These are phyloP conservation scores for Hyaloscypha finlandica DNA, from an alignment of 495 filamentous ascomycete genomes.

Conservation along the genomic window DNA sequence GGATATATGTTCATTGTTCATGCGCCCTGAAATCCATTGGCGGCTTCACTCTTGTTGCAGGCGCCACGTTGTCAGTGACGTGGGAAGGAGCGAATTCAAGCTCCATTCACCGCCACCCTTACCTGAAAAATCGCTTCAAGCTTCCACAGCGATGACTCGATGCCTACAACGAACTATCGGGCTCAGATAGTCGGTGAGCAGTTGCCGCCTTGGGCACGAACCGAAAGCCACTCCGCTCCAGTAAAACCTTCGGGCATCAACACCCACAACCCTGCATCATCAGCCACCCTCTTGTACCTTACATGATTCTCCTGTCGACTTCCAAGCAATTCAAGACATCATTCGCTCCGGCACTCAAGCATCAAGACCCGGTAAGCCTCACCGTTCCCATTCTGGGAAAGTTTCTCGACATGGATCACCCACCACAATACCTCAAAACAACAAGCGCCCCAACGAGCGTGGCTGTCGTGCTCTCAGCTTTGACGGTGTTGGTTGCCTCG, in stretches of 20 bases:
- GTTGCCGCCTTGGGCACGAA: neutral
- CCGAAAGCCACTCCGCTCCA: neutral
- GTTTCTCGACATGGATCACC: neutral
- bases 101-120: neutral
- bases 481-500: neutral
- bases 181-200: neutral
- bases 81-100: neutral
- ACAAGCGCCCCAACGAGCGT: neutral
- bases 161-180: no score
- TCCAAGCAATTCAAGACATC: neutral
- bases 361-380: neutral
- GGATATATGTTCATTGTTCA: neutral
- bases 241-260: neutral
- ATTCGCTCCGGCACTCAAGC: neutral
- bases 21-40: neutral
- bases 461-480: neutral
- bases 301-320: neutral
- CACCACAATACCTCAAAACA: neutral
- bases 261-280: neutral
- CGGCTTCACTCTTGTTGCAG: neutral
- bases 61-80: constrained; percentile 7
- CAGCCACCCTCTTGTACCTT: neutral
- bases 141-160: no score
- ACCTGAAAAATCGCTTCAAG: neutral
- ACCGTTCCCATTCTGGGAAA: neutral